Percentiles rank a stretch among this genome's conserved stretches.
phyloP scores from a whole-genome alignment of 2,329 filamentous ascomycete genomes.

The Talaromyces pinophilus region DNA sequence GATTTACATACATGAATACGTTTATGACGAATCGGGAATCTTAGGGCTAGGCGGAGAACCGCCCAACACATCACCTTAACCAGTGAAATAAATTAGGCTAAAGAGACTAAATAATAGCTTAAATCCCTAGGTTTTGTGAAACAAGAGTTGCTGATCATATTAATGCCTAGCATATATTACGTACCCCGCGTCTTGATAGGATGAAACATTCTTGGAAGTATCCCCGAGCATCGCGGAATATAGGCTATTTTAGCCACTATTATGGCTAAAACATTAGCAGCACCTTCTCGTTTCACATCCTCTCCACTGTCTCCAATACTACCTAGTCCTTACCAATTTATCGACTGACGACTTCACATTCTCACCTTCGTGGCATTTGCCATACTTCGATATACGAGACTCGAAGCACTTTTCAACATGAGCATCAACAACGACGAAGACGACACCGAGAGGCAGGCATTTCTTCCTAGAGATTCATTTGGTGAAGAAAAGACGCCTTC shows the following conservation, averaged over 20 bases:
- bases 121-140: background rate
- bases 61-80: background rate
- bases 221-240: constrained; percentile 1
- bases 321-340: background rate
- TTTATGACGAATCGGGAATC: background rate
- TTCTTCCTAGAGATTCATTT: background rate
- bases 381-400: background rate
- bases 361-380: background rate
- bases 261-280: background rate
- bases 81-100: too few species aligned
- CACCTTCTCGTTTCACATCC: background rate
- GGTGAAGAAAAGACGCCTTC: background rate
- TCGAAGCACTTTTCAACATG: background rate
- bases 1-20: background rate
- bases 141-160: background rate
- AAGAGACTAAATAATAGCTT: background rate
- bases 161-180: background rate
- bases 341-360: background rate
- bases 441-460: constrained; percentile 9
- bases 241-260: background rate
- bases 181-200: background rate
- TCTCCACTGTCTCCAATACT: background rate
- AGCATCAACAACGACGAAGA: background rate
- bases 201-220: background rate
- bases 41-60: background rate